Conservation (phyloP, 176 grass and related monocot species). For the Oryza glaberrima region DNA sequence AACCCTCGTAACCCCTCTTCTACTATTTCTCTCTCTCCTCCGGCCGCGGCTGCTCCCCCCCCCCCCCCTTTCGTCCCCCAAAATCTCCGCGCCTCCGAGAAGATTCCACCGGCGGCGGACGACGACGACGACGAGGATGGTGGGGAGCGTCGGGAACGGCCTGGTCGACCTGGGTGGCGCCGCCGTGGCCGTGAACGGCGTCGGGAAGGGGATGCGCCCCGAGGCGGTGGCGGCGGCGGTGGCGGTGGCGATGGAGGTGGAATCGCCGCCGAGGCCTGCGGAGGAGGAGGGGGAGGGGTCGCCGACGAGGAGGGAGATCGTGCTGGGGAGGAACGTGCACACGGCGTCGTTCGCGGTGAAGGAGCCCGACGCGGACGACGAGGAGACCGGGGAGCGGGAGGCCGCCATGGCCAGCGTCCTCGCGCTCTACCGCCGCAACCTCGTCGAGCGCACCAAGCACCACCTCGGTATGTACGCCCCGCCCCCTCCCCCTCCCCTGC, state of each 20-base stretch:
- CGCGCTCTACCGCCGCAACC: constrained; percentile 65
- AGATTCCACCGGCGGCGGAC: neutral
- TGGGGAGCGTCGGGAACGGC: constrained; percentile 70
- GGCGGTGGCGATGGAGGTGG: constrained; percentile 50
- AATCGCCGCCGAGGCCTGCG: neutral
- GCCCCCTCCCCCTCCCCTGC: too few relatives aligned
- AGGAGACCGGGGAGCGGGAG: constrained; percentile 76
- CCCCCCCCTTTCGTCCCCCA: neutral
- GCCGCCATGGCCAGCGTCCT: constrained; percentile 87
- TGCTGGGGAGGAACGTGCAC: constrained; percentile 83
- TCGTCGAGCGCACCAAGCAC: constrained; percentile 82
- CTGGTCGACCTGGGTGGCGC: constrained; percentile 44
- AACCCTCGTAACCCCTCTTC: constrained; percentile 17
- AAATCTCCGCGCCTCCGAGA: constrained; percentile 33
- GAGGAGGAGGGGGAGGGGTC: neutral
- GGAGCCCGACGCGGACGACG: constrained; percentile 86
- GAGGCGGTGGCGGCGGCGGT: neutral
- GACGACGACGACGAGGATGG: constrained; percentile 53
- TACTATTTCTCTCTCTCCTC: neutral
- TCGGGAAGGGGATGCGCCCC: neutral
- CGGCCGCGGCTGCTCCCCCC: neutral
- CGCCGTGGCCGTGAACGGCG: neutral
- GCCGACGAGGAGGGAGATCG: constrained; percentile 58
- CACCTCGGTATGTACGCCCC: constrained; percentile 59
- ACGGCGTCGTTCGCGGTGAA: constrained; percentile 64